Evolutionary conservation across 148 eudicot species (phyloP), one percentile per base, ranked within the genome.

Genomic region (Vaccinium darrowii): DNA sequence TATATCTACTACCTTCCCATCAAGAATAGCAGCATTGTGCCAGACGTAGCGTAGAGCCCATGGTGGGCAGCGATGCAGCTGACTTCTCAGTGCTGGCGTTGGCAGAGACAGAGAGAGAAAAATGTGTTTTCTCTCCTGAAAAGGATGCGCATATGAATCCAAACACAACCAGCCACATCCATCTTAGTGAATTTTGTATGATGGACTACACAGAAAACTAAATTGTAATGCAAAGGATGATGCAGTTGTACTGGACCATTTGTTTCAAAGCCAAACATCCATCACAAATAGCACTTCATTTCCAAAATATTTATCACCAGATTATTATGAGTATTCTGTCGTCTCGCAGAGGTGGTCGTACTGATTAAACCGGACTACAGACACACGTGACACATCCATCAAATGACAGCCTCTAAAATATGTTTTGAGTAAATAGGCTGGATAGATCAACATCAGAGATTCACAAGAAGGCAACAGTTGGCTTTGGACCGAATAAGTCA

Each of bases 21-120:
- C 87, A 3, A 96, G 92, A 63, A 84, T 89, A 5, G 86, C 27
- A 1, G 89, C 89, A 56, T 90, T 92, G 80, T 92, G 94, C 3
- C 93, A 85, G 18, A 96, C 90, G 19, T 88, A 96, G 1, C 81
- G 56, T 93, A 86, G 13, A 92, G 89, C 1, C 88, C 83, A 53
- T 88, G 91, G 0, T 88, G 87, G 13, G 94, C 94, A 4, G 99
- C 94, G 4, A 94, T 92, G 1, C 98, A 91, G 97, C 97, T 11
- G 93, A 92, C 81, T 89, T 92, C 91, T 96, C 99, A 67, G 2
- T 43, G 47, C 47, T 43, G 47, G 7, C 47, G 47, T 43, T 43
- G 47, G 47, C 39, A 2, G 39, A 36, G 39, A 2, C 39, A 90
- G 86, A 8, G 95, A 89, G 51, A 96, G 88, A 60, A n/a, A 60